Percentiles rank a stretch among this genome's conserved stretches.
Evolutionary conservation across 2,329 filamentous ascomycete species (phyloP).

Genomic region (Calonectria hongkongensis): DNA sequence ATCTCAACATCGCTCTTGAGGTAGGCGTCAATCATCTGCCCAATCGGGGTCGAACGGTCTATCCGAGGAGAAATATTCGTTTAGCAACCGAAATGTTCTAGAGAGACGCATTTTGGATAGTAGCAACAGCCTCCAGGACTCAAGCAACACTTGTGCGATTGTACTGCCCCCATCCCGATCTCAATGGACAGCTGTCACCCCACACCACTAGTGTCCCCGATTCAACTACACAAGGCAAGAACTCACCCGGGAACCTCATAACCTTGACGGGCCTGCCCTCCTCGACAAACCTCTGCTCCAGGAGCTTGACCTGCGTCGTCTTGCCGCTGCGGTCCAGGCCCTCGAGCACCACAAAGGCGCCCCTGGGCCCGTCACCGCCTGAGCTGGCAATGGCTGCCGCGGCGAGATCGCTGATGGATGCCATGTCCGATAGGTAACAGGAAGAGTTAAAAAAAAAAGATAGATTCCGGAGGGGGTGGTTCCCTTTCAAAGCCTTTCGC

Average conservation of each 20-base stretch:
- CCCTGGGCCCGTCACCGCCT: conserved; percentile 61
- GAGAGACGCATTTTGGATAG: neutral
- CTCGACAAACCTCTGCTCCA: conserved; percentile 74
- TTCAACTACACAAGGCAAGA: neutral
- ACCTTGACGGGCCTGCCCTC: conserved; percentile 69
- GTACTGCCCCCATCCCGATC: neutral
- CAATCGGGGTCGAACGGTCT: conserved; percentile 91
- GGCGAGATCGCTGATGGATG: conserved; percentile 71
- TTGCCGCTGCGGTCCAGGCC: conserved; percentile 94
- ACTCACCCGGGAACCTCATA: conserved; percentile 75
- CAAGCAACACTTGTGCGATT: neutral
- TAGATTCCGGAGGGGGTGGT: neutral
- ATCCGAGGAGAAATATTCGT: conserved; percentile 1
- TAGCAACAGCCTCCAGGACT: neutral
- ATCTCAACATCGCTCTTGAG: conserved; percentile 82
- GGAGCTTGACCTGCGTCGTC: conserved; percentile 87
- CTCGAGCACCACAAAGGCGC: conserved; percentile 89
- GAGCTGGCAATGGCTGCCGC: conserved; percentile 68
- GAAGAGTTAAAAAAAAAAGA: neutral
- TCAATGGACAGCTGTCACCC: neutral
- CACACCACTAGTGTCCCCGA: neutral
- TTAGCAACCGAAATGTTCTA: conserved; percentile 28
- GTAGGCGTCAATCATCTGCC: conserved; percentile 90
- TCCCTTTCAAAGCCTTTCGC: neutral
- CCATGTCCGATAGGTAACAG: conserved; percentile 55